These are phyloP conservation scores for Poa annua DNA, from an alignment of 176 grass and related monocot species.

Conservation along the genomic window DNA sequence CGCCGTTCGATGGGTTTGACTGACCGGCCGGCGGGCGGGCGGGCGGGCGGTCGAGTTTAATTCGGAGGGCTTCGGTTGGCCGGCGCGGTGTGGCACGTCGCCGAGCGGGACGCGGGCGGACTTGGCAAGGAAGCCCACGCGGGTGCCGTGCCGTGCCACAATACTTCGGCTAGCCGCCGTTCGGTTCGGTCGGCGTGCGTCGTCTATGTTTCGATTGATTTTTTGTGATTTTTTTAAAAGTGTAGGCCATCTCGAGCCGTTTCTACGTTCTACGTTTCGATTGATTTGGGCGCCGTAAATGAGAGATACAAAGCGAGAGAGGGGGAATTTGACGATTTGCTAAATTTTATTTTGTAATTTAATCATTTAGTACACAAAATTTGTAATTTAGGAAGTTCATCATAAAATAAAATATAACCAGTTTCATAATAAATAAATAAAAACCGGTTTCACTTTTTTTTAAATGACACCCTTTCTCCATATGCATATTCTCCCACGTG, in stretches of 20 bases:
- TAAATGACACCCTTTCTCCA: too few species aligned
- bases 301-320: background rate
- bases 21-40: constrained; percentile 39
- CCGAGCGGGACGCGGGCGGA: background rate
- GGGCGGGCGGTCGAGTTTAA: constrained; percentile 26
- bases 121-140: background rate
- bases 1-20: constrained; percentile 90
- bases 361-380: too few species aligned
- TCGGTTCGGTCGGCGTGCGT: constrained; percentile 10
- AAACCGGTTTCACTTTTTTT: too few species aligned
- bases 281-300: background rate
- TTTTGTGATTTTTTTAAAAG: too few species aligned
- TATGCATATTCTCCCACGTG: too few species aligned
- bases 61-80: constrained; percentile 30
- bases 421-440: too few species aligned
- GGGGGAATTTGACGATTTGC: too few species aligned
- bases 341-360: too few species aligned
- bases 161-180: constrained; percentile 3
- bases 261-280: too few species aligned
- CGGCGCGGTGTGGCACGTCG: constrained; percentile 35
- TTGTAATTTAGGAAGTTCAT: too few species aligned
- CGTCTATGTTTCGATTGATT: background rate
- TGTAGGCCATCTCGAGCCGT: too few species aligned
- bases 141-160: constrained; percentile 19
- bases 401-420: too few species aligned